Evolutionary conservation across 371 early-diverging fungal species (phyloP).

Genomic region (Capillidium rhysosporum): DNA sequence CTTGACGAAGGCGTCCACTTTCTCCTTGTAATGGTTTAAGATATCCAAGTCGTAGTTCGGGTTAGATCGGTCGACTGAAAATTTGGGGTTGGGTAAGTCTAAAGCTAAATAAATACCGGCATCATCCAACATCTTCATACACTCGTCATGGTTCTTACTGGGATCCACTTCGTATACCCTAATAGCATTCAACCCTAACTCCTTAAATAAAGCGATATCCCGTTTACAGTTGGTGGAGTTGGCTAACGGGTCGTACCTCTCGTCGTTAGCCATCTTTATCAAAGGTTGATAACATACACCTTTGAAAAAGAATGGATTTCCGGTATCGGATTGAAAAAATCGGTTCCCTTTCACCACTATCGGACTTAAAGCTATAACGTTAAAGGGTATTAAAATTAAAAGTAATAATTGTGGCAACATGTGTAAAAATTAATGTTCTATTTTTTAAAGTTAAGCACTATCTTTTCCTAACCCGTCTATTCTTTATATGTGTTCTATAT

Average conservation of each 20-base stretch:
- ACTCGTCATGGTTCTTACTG: conserved; percentile 27
- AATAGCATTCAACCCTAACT: conserved; percentile 45
- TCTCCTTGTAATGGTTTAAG: conserved; percentile 29
- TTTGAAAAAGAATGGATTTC: conserved; percentile 55
- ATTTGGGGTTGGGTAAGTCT: conserved; percentile 38
- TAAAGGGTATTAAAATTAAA: too few species aligned
- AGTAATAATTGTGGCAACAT: too few species aligned
- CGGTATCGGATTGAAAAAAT: conserved; percentile 52
- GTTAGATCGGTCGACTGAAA: conserved; percentile 35
- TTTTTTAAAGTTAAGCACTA: too few species aligned
- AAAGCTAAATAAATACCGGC: conserved; percentile 49
- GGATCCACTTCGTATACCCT: conserved; percentile 53
- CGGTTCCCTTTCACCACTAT: conserved; percentile 46
- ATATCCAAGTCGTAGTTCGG: conserved; percentile 42
- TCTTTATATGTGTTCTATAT: too few species aligned
- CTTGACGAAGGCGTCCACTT: conserved; percentile 38
- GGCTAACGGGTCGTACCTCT: conserved; percentile 37
- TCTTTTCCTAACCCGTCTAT: too few species aligned
- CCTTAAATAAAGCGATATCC: conserved; percentile 44
- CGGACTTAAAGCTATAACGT: conserved; percentile 21
- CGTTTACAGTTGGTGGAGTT: conserved; percentile 25
- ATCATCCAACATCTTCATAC: conserved; percentile 46
- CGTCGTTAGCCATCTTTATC: conserved; percentile 13
- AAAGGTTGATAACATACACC: conserved; percentile 63
- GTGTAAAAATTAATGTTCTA: too few species aligned